Percentiles rank a stretch among this genome's conserved stretches.
phyloP scores from a whole-genome alignment of 805 yeast genomes.

The Kodamaea leandrae region DNA sequence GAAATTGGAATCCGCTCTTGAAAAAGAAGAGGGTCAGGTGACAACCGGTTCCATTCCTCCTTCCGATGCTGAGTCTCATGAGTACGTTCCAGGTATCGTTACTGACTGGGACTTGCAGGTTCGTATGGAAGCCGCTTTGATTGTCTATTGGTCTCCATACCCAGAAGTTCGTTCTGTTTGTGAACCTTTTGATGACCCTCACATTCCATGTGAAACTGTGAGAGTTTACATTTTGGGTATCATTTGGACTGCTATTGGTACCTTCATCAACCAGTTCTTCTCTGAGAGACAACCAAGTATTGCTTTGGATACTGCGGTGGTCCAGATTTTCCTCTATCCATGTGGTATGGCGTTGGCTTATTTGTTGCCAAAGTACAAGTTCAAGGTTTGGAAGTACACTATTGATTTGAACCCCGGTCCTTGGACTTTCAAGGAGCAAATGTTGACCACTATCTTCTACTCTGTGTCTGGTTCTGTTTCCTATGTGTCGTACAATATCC shows the following conservation, averaged over 20 bases:
- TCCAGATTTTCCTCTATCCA: constrained; percentile 47
- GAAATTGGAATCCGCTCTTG: constrained; percentile 1
- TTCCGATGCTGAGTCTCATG: neutral
- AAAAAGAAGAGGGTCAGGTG: neutral
- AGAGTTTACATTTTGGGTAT: constrained; percentile 54
- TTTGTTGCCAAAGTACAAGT: constrained; percentile 38
- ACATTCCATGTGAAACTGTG: constrained; percentile 49
- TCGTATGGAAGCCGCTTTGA: constrained; percentile 37
- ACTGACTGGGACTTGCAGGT: constrained; percentile 35
- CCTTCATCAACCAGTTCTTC: constrained; percentile 56
- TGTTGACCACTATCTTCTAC: constrained; percentile 52
- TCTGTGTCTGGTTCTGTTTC: constrained; percentile 30
- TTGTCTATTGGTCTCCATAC: constrained; percentile 40
- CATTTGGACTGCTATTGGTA: constrained; percentile 51
- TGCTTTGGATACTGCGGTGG: constrained; percentile 38
- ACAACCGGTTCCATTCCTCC: neutral
- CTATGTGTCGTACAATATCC: constrained; percentile 14
- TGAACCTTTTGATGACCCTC: constrained; percentile 52
- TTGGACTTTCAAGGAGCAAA: constrained; percentile 63
- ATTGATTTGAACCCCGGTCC: constrained; percentile 58
- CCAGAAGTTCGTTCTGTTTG: constrained; percentile 37
- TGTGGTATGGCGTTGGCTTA: constrained; percentile 35
- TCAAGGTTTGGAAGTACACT: constrained; percentile 30
- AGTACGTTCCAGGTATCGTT: neutral
- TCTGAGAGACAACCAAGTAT: constrained; percentile 52